Evolutionary conservation across 2,329 filamentous ascomycete species (phyloP).

Genomic region (Volutella citrinella): DNA sequence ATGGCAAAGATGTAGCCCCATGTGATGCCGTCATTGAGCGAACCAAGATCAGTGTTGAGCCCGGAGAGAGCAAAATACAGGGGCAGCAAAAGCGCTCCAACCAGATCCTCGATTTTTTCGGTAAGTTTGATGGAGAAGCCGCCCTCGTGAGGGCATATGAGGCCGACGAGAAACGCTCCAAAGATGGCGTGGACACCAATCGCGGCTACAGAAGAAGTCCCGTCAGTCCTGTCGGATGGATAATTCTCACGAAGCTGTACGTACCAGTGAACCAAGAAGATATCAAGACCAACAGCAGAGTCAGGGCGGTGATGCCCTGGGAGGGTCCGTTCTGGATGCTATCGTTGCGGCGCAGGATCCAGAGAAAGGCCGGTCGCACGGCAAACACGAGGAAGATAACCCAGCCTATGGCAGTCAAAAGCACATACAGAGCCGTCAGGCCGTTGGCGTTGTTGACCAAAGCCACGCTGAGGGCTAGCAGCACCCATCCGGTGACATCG

Average conservation of each 20-base stretch:
- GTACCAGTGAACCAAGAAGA: constrained; percentile 79
- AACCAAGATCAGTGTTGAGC: constrained; percentile 80
- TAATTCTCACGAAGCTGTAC: neutral
- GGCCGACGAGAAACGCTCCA: constrained; percentile 82
- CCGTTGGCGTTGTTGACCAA: constrained; percentile 86
- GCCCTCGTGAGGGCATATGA: constrained; percentile 87
- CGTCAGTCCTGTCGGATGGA: no score
- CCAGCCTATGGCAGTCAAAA: constrained; percentile 74
- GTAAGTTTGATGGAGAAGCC: constrained; percentile 89
- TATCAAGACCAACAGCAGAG: constrained; percentile 71
- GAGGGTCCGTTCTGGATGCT: constrained; percentile 85
- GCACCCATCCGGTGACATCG: constrained; percentile 74
- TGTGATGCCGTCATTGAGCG: constrained; percentile 75
- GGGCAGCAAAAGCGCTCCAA: constrained; percentile 78
- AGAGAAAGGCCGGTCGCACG: constrained; percentile 72
- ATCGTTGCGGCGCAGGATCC: constrained; percentile 68
- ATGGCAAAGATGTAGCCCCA: constrained; percentile 91
- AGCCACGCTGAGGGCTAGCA: constrained; percentile 89
- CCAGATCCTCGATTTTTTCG: constrained; percentile 91
- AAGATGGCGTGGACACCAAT: constrained; percentile 96
- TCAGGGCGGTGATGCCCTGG: constrained; percentile 79
- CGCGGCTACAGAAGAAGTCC: constrained; percentile 44
- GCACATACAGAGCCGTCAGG: constrained; percentile 78
- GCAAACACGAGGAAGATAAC: constrained; percentile 70
- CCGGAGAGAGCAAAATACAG: constrained; percentile 94